Evolutionary conservation across 257 asterid genomes (phyloP).

Genomic region (Paraleonurus japonicus): DNA sequence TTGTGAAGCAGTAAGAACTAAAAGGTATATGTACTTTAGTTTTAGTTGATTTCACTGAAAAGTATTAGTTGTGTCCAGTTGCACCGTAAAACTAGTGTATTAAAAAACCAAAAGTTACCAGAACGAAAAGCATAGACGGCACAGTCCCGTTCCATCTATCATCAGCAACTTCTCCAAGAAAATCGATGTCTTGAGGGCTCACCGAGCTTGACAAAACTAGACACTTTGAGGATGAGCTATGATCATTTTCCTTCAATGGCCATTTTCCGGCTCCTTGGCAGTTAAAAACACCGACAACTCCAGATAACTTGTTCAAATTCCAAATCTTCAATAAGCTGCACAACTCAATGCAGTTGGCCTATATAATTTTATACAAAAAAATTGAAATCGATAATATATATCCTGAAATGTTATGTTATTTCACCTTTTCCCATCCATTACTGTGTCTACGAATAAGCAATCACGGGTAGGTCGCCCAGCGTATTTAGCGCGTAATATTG

Average conservation of each 20-base stretch:
- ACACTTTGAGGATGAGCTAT: constrained; percentile 11
- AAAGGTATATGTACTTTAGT: not conserved
- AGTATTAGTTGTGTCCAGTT: not conserved
- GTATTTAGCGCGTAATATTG: constrained; percentile 44
- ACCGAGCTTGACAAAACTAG: constrained; percentile 29
- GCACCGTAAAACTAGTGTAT: not conserved
- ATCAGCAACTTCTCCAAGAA: constrained; percentile 38
- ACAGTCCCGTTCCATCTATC: constrained; percentile 38
- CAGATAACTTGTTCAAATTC: constrained; percentile 51
- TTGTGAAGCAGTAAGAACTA: no score
- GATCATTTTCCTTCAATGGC: constrained; percentile 28
- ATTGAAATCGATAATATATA: not conserved
- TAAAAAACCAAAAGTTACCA: constrained; percentile 23
- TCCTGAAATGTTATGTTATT: not conserved
- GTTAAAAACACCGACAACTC: constrained; percentile 51
- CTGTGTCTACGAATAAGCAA: constrained; percentile 50
- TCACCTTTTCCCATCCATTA: constrained; percentile 51
- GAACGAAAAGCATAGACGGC: constrained; percentile 41
- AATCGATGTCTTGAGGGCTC: constrained; percentile 43
- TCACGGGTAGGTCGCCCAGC: constrained; percentile 56
- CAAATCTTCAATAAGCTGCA: constrained; percentile 57
- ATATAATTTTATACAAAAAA: not conserved
- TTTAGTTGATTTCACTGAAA: not conserved
- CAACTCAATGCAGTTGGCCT: not conserved
- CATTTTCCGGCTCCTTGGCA: constrained; percentile 63